Base-by-base conservation (phyloP, 129 eudicot species). In the Saussurea involucrata region DNA sequence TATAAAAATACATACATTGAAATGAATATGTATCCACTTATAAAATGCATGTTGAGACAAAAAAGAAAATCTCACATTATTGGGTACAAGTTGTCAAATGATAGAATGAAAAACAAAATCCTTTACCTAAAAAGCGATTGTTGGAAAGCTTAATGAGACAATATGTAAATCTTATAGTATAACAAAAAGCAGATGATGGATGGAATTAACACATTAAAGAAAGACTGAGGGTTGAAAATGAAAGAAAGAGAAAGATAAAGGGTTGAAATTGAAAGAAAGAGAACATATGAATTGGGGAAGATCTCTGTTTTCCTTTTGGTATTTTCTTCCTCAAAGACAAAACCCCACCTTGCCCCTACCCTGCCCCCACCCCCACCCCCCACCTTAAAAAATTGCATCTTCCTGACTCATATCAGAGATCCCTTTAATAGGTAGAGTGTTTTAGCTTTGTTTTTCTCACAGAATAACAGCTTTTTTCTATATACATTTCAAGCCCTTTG, bases 231-330 rank as follows among this genome's bases (percentile, higher is more conserved):
- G 22, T 18, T 53, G 61, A 53, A 53, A 53, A 0, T 72, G 83
- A 21, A 79, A 71, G 22, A 13, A 70, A 40, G 24, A 25, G 25
- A 75, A 63, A 40, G 61, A 63, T 73, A 29, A 28, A 76, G 65
- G 66, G 24, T 22, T 20, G 8, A 7, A 28, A 66, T 24, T 28
- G 1, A 27, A 58, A 10, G 57, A 11, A 60, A 8, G 42, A 78
- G 75, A 79, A 79, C 72, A 82, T 76, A 83, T 80, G 34, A 83
- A 73, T 46, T 75, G 76, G 36, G 64, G 81, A 86, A 86, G 83
- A 88, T 88, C 93, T 88, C 73, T 75, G 86, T 84, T 68, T 74
- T 73, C 86, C 86, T 78, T 80, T 87, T 81, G 84, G 74, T 73
- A 42, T 76, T 81, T 83, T 80, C 80, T 76, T 82, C 40, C 80